A percentile compares a stretch with the other conserved stretches of the same genome.
These are phyloP conservation scores for Carex arenaria DNA, from an alignment of 202 grass and related monocot genomes.

Conservation along the genomic window DNA sequence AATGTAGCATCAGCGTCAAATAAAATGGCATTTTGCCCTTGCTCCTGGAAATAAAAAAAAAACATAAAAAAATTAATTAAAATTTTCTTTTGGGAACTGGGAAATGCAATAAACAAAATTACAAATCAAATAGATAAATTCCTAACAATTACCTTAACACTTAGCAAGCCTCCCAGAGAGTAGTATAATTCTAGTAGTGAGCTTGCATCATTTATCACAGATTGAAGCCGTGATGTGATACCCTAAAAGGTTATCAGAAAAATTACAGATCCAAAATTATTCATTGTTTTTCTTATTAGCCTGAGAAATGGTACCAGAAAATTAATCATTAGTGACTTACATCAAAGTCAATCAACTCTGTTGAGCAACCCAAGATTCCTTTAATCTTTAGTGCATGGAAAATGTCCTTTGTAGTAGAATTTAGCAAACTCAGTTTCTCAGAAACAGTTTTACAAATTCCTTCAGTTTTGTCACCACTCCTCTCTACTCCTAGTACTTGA, in stretches of 20 bases:
- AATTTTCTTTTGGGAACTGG: background rate
- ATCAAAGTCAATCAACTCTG: constrained; percentile 34
- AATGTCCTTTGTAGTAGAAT: constrained; percentile 55
- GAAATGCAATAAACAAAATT: background rate
- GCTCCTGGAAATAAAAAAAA: constrained; percentile 40
- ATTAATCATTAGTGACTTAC: constrained; percentile 39
- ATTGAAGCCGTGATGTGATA: constrained; percentile 50
- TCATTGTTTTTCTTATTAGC: background rate
- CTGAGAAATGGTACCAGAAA: constrained; percentile 2
- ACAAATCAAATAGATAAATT: background rate
- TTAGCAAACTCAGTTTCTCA: constrained; percentile 36
- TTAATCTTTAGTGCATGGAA: constrained; percentile 64
- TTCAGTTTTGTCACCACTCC: constrained; percentile 26
- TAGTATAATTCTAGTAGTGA: constrained; percentile 83
- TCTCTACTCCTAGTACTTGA: constrained; percentile 65
- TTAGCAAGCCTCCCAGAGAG: constrained; percentile 53
- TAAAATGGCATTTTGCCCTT: constrained; percentile 50
- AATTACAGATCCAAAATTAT: constrained; percentile 16
- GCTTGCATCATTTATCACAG: constrained; percentile 64
- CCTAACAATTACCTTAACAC: constrained; percentile 54
- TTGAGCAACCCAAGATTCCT: constrained; percentile 49
- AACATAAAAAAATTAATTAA: background rate
- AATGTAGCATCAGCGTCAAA: constrained; percentile 70
- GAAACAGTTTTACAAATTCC: constrained; percentile 49
- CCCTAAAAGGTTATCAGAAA: constrained; percentile 34